Evolutionary conservation across 2,329 filamentous ascomycete genomes (phyloP).

Genomic region (Phialophora expanda): DNA sequence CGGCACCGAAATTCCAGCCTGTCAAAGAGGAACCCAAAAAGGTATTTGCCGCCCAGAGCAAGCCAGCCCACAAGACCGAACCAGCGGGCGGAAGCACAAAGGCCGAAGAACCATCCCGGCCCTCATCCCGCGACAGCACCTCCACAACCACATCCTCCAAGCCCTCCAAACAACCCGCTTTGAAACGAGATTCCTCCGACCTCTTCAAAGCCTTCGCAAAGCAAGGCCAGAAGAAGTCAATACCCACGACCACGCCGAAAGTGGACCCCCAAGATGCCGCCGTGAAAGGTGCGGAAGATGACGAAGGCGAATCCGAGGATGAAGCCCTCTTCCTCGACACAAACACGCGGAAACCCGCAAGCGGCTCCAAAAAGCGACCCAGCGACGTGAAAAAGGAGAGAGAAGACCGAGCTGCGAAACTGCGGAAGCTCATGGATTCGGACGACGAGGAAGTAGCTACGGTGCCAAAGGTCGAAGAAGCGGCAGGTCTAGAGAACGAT

Average conservation of each 20-base stretch:
- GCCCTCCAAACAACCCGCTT: constrained; percentile 45
- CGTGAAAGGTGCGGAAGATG: constrained; percentile 48
- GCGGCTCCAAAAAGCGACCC: constrained; percentile 43
- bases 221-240: constrained; percentile 30
- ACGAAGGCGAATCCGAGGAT: constrained; percentile 63
- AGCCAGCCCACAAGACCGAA: constrained; percentile 15
- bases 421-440: constrained; percentile 77
- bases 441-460: constrained; percentile 55
- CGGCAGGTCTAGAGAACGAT: constrained; percentile 23
- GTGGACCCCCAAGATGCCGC: constrained; percentile 16
- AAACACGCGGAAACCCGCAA: constrained; percentile 45
- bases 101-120: constrained; percentile 40
- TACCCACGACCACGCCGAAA: constrained; percentile 14
- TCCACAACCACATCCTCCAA: constrained; percentile 44
- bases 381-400: constrained; percentile 36
- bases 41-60: constrained; percentile 4
- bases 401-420: constrained; percentile 65
- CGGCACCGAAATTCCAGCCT: constrained; percentile 40
- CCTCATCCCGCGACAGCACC: constrained; percentile 39
- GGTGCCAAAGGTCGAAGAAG: constrained; percentile 40
- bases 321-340: constrained; percentile 56
- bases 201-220: constrained; percentile 41
- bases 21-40: constrained; percentile 39
- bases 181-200: constrained; percentile 42
- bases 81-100: constrained; percentile 10